Conservation (phyloP, 2,329 filamentous ascomycete genomes). For the Colletotrichum eleusines region DNA sequence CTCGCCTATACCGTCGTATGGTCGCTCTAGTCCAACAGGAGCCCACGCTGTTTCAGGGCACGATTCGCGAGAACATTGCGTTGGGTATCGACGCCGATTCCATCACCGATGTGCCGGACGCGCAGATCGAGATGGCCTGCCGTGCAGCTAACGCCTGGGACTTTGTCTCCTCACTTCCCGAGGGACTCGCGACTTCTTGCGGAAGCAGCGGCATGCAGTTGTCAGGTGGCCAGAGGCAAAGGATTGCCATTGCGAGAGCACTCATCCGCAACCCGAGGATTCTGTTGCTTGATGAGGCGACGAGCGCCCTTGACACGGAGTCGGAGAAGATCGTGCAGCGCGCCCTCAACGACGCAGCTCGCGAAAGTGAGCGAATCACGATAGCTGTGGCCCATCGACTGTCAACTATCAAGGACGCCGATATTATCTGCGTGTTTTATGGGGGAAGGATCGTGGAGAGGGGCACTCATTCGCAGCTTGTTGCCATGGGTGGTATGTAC, state of each 20-base stretch:
- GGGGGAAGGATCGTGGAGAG: conserved; percentile 67
- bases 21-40: conserved; percentile 71
- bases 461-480: conserved; percentile 71
- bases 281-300: conserved; percentile 80
- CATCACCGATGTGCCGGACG: conserved; percentile 46
- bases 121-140: conserved; percentile 58
- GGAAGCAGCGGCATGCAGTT: conserved; percentile 77
- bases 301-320: conserved; percentile 72
- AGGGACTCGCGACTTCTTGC: conserved; percentile 71
- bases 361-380: conserved; percentile 59
- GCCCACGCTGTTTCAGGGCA: conserved; percentile 63
- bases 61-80: conserved; percentile 61
- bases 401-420: conserved; percentile 68
- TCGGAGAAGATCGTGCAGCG: conserved; percentile 74
- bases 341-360: conserved; percentile 61
- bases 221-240: conserved; percentile 79
- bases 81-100: conserved; percentile 48
- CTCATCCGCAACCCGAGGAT: conserved; percentile 76
- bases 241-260: conserved; percentile 78
- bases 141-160: conserved; percentile 62
- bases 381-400: conserved; percentile 75
- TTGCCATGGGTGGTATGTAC: conserved; percentile 62
- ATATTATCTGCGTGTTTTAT: conserved; percentile 72
- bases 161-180: conserved; percentile 54
- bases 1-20: conserved; percentile 63